Base-by-base conservation (phyloP, 2,329 filamentous ascomycete species). In the Aspergillus sp. region DNA sequence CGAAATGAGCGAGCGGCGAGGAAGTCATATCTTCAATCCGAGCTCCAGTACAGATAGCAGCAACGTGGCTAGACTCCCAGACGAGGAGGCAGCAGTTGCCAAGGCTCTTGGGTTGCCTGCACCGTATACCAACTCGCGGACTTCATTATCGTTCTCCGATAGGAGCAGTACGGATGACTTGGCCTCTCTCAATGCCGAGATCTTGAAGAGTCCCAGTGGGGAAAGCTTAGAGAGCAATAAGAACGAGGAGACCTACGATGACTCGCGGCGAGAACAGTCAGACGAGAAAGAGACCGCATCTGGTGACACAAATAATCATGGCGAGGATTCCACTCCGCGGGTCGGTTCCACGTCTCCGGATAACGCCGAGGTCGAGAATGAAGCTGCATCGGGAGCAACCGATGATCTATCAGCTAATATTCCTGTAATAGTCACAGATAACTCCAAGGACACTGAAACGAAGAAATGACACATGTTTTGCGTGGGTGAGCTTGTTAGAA, bases 1-100 rank as follows among this genome's bases (percentile, higher is more conserved):
- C 7, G 80, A 85, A 44, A 77, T 85, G 56, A 81, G 77, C 42
- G 76, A 74, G 42, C 56, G 60, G 7, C 62, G 64, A 33, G 75
- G 75, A 8, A 73, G 77, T 19, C 73, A 75, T 44, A 65, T 80
- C 32, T 72, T 82, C 42, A 74, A 79, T 52, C 64, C 65, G 6
- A 69, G 68, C 32, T 70, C 74, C 34, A 73, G 73, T 29, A 67
- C 60, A 7, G 64, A 73, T 38, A 75, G 68, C 49, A 70, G 67
- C 19, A 64, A 19, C 19, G 19, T 70, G n/a, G 67, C 68, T 29
- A 68, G 60, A 57, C 65, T 62, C 48, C 70, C 62, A 1, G 72
- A 73, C 36, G 71, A 73, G 55, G 77, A 75, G 41, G 70, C 69
- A 32, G 73, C 74, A 9, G 74, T 78, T 30, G 71, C 72, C 2